Percentiles rank a stretch among this genome's conserved stretches.
Evolutionary conservation across 768 basidiomycete genomes (phyloP).

Genomic region (Phylloporus sp.): DNA sequence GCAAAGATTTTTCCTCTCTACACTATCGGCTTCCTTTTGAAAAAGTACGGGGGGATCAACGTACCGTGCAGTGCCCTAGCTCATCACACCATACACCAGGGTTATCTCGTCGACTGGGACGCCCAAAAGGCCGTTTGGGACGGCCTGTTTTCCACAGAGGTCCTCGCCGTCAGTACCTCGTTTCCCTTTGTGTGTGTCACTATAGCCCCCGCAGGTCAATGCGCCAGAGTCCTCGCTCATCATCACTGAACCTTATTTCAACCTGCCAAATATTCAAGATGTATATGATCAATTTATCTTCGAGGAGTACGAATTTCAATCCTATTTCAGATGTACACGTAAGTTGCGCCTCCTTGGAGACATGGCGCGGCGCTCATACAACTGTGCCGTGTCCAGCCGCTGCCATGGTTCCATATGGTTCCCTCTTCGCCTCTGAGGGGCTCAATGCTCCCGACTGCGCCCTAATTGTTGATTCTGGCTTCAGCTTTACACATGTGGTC

Average conservation of each 20-base stretch:
- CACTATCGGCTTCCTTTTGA: constrained; percentile 85
- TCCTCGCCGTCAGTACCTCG: constrained; percentile 50
- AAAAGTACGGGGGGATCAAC: constrained; percentile 47
- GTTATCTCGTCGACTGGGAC: constrained; percentile 93
- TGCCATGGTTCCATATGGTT: constrained; percentile 70
- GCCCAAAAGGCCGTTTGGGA: constrained; percentile 95
- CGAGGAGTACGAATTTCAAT: constrained; percentile 91
- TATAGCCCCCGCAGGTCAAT: constrained; percentile 51
- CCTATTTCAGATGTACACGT: constrained; percentile 82
- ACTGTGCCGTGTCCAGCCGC: constrained; percentile 56
- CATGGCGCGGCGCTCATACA: constrained; percentile 18
- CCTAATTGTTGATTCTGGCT: constrained; percentile 85
- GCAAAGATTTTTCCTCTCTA: constrained; percentile 76
- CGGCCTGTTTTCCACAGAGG: constrained; percentile 72
- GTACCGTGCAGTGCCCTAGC: background rate
- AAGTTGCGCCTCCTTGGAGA: constrained; percentile 33
- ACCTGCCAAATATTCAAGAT: constrained; percentile 87
- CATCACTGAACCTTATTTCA: constrained; percentile 93
- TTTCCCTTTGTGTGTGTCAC: background rate
- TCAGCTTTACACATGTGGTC: constrained; percentile 91
- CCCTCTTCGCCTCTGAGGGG: constrained; percentile 53
- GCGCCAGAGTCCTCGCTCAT: constrained; percentile 70
- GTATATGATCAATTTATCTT: constrained; percentile 94
- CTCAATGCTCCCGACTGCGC: constrained; percentile 68
- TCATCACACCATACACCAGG: constrained; percentile 46